phyloP scores from a whole-genome alignment of 2,329 filamentous ascomycete species.

The Pestalotiopsis fici region DNA sequence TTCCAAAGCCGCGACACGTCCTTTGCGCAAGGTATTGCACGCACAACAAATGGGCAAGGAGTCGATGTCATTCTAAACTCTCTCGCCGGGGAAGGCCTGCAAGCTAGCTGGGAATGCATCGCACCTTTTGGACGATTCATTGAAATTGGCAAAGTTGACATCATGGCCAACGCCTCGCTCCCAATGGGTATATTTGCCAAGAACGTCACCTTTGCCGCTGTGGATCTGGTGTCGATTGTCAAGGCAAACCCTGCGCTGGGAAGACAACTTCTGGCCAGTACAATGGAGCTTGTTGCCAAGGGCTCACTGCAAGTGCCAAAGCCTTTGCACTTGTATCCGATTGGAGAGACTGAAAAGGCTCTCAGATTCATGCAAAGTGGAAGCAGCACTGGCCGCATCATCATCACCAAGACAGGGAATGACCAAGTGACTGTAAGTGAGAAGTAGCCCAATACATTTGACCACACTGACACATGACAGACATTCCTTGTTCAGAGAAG shows the following conservation, averaged over 20 bases:
- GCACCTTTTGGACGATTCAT: constrained; percentile 30
- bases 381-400: constrained; percentile 39
- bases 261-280: constrained; percentile 21
- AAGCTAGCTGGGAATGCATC: constrained; percentile 28
- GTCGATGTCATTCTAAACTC: constrained; percentile 20
- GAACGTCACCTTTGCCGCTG: constrained; percentile 45
- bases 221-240: constrained; percentile 41
- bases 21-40: not conserved
- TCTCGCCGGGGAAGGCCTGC: constrained; percentile 23
- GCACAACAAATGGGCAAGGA: not conserved
- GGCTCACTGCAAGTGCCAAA: constrained; percentile 27
- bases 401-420: constrained; percentile 41
- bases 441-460: constrained; percentile 20
- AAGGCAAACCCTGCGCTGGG: constrained; percentile 28
- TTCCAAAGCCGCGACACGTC: constrained; percentile 5
- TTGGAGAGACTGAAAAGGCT: constrained; percentile 36
- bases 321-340: constrained; percentile 30
- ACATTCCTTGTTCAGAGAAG: constrained; percentile 22
- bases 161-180: constrained; percentile 32
- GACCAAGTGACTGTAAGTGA: constrained; percentile 39
- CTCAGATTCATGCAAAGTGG: constrained; percentile 44
- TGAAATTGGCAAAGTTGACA: constrained; percentile 25
- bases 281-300: constrained; percentile 21
- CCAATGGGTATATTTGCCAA: constrained; percentile 49
- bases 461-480: too few relatives aligned